A percentile compares a stretch with the other conserved stretches of the same genome.
Conservation (phyloP, 1,284 basidiomycete species). For the Sanghuangporus sanghuang region DNA sequence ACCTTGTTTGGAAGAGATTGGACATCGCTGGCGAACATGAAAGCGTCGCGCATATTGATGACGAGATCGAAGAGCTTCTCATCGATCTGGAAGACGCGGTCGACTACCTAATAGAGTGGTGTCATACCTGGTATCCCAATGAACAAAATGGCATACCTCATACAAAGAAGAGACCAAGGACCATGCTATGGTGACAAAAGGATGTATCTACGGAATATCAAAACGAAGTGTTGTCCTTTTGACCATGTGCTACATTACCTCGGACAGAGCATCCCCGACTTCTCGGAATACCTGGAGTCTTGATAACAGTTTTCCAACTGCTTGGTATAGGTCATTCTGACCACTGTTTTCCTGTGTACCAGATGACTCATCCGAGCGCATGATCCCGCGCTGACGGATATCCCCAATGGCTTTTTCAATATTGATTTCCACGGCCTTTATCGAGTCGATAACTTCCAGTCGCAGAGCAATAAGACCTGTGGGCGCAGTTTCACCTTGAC, state of each 20-base stretch:
- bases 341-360: not conserved
- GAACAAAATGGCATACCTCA: not conserved
- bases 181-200: not conserved
- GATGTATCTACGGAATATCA: not conserved
- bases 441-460: not conserved
- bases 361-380: not conserved
- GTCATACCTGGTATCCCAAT: not conserved
- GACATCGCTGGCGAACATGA: conserved; percentile 1
- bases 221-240: not conserved
- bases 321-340: not conserved
- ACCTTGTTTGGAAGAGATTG: not conserved
- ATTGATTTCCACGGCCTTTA: not conserved
- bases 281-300: not conserved
- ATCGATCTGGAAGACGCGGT: not conserved
- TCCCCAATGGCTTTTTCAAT: not conserved
- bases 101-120: not conserved
- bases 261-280: not conserved
- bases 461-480: not conserved
- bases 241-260: not conserved
- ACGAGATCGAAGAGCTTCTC: conserved; percentile 5
- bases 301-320: not conserved
- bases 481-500: not conserved
- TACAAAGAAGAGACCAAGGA: not conserved
- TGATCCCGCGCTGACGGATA: not conserved
- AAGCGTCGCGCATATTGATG: conserved; percentile 1